These are phyloP conservation scores for Scenedesmus sp. DNA, from an alignment of 163 green algal genomes.

Conservation along the genomic window DNA sequence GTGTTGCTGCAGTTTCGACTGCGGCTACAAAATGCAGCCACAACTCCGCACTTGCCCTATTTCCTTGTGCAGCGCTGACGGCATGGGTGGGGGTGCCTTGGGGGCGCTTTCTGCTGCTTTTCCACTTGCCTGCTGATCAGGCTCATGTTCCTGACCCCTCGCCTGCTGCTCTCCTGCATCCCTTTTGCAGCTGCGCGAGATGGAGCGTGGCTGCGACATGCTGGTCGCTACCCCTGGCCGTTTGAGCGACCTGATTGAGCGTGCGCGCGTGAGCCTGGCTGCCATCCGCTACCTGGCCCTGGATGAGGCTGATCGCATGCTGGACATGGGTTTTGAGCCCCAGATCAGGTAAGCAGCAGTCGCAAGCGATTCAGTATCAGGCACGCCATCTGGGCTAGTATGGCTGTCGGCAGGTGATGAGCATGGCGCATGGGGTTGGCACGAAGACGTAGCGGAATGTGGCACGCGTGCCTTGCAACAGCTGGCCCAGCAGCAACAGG, in stretches of 20 bases:
- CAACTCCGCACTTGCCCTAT: too few species aligned
- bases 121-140: too few species aligned
- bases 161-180: neutral
- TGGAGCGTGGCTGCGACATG: slow-evolving; percentile 97
- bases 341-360: slow-evolving; percentile 72
- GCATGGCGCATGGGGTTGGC: too few species aligned
- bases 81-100: too few species aligned
- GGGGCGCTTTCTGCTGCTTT: too few species aligned
- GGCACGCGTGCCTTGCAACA: too few species aligned
- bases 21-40: too few species aligned
- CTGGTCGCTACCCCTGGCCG: slow-evolving; percentile 95
- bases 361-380: neutral
- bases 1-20: too few species aligned
- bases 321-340: slow-evolving; percentile 99
- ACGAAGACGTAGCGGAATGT: too few species aligned
- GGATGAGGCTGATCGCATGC: slow-evolving; percentile 99
- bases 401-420: too few species aligned
- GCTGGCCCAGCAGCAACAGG: neutral
- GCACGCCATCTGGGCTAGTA: too few species aligned
- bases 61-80: too few species aligned
- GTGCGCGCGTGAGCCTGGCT: slow-evolving; percentile 80
- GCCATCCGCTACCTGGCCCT: slow-evolving; percentile 86
- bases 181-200: slow-evolving; percentile 89
- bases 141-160: neutral
- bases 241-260: slow-evolving; percentile 95